Base-by-base conservation (phyloP, 805 yeast species). In the Ogataea sp. region DNA sequence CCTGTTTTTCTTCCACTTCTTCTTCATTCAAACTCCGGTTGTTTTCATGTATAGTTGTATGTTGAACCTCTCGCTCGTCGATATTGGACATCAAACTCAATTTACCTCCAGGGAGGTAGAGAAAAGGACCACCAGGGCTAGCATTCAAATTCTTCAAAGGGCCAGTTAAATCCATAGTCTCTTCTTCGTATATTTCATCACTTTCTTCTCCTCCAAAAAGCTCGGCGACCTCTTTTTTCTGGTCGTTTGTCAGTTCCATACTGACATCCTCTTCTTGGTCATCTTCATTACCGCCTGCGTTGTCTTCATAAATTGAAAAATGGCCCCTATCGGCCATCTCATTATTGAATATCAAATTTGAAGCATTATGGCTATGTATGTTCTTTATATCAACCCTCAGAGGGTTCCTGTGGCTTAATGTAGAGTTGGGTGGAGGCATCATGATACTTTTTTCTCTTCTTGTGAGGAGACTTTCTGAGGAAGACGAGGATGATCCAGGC, bases 361-460 rank as follows among this genome's bases (percentile, higher is more conserved):
- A n/a, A n/a, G n/a, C 14, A 26, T 26, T 26, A 14, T 7, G 29
- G 29, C n/a, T 26, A 15, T 26, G 6, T 6, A 26, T 26, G 6
- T 31, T 43, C 15, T 39, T 38, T n/a, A 41, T 35, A 7, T 42
- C 45, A 6, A 32, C n/a, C 16, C 28, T 20, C 16, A 37, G 28
- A 27, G 37, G 30, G n/a, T n/a, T n/a, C n/a, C n/a, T n/a, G n/a
- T n/a, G n/a, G n/a, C n/a, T n/a, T n/a, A n/a, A n/a, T n/a, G n/a
- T n/a, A n/a, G n/a, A 32, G 9, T 37, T 37, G 37, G 47, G 42
- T 3, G 49, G 41, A 4, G 68, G 62, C 11, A 59, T 52, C 29
- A 63, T 58, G 36, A 62, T 53, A 13, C 52, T 35, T 8, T 51
- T 46, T 21, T 52, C 60, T 30, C 59, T 38, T 49, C 60, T 51